Conservation (phyloP, 148 eudicot species). For the Rhododendron henanense region DNA sequence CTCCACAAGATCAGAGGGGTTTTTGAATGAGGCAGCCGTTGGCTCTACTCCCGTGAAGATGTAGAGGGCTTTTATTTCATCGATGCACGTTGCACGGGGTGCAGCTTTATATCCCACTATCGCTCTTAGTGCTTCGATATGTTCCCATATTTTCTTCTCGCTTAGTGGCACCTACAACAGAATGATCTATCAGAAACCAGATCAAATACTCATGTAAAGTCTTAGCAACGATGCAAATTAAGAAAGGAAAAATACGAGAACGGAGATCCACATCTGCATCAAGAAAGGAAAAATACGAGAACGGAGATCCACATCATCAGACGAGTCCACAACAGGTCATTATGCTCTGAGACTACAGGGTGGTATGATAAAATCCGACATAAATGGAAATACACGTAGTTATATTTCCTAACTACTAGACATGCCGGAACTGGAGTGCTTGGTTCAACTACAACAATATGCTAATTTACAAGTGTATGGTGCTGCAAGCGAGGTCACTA, state of each 20-base stretch:
- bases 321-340: neutral
- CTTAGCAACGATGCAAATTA: neutral
- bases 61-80: conserved; percentile 70
- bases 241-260: neutral
- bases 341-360: neutral
- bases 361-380: neutral
- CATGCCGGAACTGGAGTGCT: neutral
- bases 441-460: neutral
- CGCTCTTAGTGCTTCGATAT: conserved; percentile 47
- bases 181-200: neutral
- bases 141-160: conserved; percentile 55
- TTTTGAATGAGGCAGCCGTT: conserved; percentile 29
- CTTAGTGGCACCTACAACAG: conserved; percentile 27
- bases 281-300: neutral
- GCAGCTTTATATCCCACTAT: conserved; percentile 61
- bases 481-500: neutral
- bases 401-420: neutral
- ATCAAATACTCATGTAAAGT: neutral
- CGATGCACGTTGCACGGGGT: conserved; percentile 29
- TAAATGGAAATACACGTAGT: neutral
- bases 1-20: conserved; percentile 33
- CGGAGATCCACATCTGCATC: too few species aligned
- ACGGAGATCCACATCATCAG: neutral
- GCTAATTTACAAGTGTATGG: neutral
- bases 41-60: conserved; percentile 80